These are phyloP conservation scores for Ambrosia artemisiifolia DNA, from an alignment of 129 eudicot genomes.

Conservation along the genomic window DNA sequence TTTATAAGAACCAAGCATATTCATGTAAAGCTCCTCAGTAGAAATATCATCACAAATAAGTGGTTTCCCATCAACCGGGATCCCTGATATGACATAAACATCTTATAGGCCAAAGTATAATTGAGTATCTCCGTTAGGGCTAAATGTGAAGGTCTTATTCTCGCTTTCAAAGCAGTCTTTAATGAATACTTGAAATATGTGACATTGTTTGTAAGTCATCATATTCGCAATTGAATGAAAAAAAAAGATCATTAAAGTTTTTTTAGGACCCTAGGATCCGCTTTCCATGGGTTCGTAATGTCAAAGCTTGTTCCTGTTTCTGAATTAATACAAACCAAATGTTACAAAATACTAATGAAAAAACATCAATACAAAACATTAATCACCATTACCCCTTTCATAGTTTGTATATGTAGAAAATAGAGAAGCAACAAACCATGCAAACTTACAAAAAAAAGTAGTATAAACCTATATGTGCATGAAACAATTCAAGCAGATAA, in stretches of 20 bases:
- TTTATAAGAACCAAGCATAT: not conserved
- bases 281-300: not conserved
- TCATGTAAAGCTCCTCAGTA: not conserved
- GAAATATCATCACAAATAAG: not conserved
- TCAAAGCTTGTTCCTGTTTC: constrained; percentile 1
- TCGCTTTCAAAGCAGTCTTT: not conserved
- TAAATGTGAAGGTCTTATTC: not conserved
- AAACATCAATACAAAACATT: not conserved
- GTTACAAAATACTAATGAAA: not conserved
- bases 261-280: not conserved
- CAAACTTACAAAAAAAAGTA: not conserved
- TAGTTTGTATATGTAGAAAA: not conserved
- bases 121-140: not conserved
- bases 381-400: not conserved
- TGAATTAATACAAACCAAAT: not conserved
- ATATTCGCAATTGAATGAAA: not conserved
- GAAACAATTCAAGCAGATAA: no score
- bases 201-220: not conserved
- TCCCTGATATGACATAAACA: not conserved
- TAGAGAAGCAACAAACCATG: not conserved
- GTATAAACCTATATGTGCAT: not conserved
- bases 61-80: not conserved
- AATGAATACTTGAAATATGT: not conserved
- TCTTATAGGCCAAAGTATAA: not conserved
- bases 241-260: not conserved